phyloP scores from a whole-genome alignment of 768 basidiomycete genomes.

The Russula sp. region DNA sequence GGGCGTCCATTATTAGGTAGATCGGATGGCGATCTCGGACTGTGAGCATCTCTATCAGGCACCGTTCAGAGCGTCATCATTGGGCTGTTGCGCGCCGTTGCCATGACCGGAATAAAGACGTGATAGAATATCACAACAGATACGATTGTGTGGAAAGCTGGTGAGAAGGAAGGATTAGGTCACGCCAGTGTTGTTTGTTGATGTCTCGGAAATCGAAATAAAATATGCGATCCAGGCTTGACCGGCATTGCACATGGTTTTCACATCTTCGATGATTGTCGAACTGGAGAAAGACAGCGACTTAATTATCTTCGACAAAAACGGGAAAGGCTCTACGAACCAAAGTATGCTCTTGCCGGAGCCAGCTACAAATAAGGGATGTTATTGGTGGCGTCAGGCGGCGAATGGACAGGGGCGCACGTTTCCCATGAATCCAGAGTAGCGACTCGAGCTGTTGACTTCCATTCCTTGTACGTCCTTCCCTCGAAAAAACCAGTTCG shows the following conservation, averaged over 20 bases:
- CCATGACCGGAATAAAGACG: neutral
- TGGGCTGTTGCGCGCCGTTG: neutral
- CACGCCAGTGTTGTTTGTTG: neutral
- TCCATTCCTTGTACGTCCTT: neutral
- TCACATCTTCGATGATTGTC: neutral
- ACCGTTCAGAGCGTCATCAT: too few species aligned
- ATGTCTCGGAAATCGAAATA: conserved; percentile 5
- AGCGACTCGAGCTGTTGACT: neutral
- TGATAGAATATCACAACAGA: neutral
- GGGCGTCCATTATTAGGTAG: too few species aligned
- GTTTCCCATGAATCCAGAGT: conserved; percentile 14
- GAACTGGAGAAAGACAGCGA: conserved; percentile 2
- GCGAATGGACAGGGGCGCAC: neutral
- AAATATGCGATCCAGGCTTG: conserved; percentile 1
- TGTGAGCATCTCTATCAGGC: too few species aligned
- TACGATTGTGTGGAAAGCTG: neutral
- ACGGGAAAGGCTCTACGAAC: neutral
- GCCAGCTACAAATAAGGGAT: neutral
- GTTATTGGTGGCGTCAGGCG: neutral
- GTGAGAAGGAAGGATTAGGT: conserved; percentile 12
- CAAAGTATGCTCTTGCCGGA: conserved; percentile 18
- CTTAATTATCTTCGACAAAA: neutral
- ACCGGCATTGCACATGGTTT: neutral
- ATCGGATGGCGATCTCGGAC: too few species aligned
- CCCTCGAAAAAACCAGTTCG: conserved; percentile 12